These are phyloP conservation scores for Neospermospora avenae DNA, from an alignment of 2,329 filamentous ascomycete genomes.

Conservation along the genomic window DNA sequence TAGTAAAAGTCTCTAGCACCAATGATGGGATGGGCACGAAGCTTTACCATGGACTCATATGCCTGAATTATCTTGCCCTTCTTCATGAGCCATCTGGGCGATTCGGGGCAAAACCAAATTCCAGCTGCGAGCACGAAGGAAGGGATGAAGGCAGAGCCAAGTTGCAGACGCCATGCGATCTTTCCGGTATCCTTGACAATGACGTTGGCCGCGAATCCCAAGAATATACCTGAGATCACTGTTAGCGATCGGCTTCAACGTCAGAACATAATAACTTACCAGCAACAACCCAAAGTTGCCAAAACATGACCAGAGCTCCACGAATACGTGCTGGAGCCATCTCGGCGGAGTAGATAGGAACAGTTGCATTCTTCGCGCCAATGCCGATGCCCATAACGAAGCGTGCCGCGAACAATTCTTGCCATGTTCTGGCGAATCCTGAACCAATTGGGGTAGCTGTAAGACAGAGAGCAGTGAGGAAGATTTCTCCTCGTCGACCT, in stretches of 20 bases:
- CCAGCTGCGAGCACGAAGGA: constrained; percentile 54
- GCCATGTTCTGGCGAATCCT: constrained; percentile 55
- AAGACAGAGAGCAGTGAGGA: constrained; percentile 71
- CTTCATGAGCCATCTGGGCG: constrained; percentile 60
- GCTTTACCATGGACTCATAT: constrained; percentile 59
- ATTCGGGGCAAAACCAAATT: constrained; percentile 66
- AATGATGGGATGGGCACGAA: constrained; percentile 57
- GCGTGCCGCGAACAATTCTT: constrained; percentile 50
- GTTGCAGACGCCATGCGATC: constrained; percentile 60
- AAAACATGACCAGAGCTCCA: constrained; percentile 74
- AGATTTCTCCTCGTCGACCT: constrained; percentile 67
- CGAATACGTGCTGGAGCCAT: constrained; percentile 50
- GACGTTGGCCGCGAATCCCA: constrained; percentile 41
- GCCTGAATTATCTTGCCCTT: constrained; percentile 40
- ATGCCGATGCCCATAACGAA: constrained; percentile 57
- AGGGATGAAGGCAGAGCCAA: constrained; percentile 62
- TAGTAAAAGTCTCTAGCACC: constrained; percentile 60
- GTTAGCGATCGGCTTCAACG: constrained; percentile 36
- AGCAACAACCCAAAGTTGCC: constrained; percentile 78
- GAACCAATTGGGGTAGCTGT: constrained; percentile 71
- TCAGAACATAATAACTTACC: constrained; percentile 57
- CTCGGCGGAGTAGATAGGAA: constrained; percentile 51
- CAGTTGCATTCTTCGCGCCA: constrained; percentile 49
- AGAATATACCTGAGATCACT: constrained; percentile 55
- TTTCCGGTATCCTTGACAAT: constrained; percentile 49